Evolutionary conservation across 2,329 filamentous ascomycete species (phyloP).

Genomic region (Aureobasidium sp.): DNA sequence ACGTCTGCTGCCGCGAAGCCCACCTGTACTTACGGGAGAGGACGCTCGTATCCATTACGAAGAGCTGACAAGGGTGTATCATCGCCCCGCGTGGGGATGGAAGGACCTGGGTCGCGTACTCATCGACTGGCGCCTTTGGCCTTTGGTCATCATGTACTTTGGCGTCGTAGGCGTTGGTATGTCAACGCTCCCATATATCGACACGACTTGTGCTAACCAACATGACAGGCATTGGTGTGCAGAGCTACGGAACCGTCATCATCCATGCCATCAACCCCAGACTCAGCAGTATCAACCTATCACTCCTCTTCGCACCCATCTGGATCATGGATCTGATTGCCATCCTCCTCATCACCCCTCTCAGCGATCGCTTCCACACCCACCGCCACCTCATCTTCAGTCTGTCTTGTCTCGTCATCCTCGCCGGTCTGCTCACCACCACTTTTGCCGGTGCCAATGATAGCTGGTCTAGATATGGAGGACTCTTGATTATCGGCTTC

Average conservation of each 20-base stretch:
- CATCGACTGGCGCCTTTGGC: slow-evolving; percentile 83
- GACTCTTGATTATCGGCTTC: slow-evolving; percentile 83
- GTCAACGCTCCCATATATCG: background rate
- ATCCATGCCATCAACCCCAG: slow-evolving; percentile 69
- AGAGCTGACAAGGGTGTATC: slow-evolving; percentile 74
- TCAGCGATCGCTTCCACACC: slow-evolving; percentile 80
- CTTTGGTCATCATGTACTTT: slow-evolving; percentile 85
- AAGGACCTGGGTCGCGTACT: slow-evolving; percentile 64
- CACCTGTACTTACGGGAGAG: slow-evolving; percentile 66
- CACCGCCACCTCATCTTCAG: slow-evolving; percentile 77
- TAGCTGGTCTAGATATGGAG: slow-evolving; percentile 79
- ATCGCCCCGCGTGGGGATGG: slow-evolving; percentile 64
- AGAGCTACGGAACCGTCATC: slow-evolving; percentile 82
- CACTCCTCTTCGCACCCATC: slow-evolving; percentile 80
- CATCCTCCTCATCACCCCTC: slow-evolving; percentile 75
- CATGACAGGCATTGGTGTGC: slow-evolving; percentile 59
- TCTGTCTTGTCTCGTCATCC: slow-evolving; percentile 67
- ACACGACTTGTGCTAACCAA: background rate
- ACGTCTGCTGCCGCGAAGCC: slow-evolving; percentile 60
- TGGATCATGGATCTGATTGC: slow-evolving; percentile 81
- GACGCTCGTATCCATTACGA: slow-evolving; percentile 78
- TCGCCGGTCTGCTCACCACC: slow-evolving; percentile 69
- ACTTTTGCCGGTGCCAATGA: slow-evolving; percentile 63
- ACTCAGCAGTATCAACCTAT: slow-evolving; percentile 68
- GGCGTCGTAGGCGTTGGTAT: slow-evolving; percentile 79